Evolutionary conservation across 805 yeast genomes (phyloP).

Genomic region (Sugiyamaella lignohabitans): DNA sequence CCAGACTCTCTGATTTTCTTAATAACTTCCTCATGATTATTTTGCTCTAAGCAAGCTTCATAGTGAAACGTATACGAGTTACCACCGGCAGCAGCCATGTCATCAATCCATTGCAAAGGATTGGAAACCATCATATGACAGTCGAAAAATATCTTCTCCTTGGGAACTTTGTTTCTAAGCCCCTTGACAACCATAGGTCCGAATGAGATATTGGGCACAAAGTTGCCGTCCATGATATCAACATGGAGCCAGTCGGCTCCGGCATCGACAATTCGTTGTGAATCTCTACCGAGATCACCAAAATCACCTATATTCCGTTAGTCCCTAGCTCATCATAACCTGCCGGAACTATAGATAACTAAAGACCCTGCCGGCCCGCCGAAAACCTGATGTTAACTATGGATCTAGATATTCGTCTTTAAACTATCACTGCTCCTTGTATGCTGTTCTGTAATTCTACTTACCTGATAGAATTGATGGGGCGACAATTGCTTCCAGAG

Average conservation of each 20-base stretch:
- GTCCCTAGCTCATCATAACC: too few relatives aligned
- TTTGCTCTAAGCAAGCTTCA: slow-evolving; percentile 63
- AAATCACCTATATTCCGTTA: slow-evolving; percentile 57
- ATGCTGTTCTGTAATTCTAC: neutral
- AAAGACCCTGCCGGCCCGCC: neutral
- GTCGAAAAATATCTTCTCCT: slow-evolving; percentile 65
- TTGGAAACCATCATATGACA: slow-evolving; percentile 96
- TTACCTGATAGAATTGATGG: slow-evolving; percentile 84
- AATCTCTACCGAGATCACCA: slow-evolving; percentile 80
- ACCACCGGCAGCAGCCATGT: slow-evolving; percentile 89
- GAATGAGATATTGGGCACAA: slow-evolving; percentile 91
- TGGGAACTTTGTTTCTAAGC: slow-evolving; percentile 71
- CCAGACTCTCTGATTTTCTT: slow-evolving; percentile 69
- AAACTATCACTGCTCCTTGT: too few relatives aligned
- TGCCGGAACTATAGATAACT: neutral
- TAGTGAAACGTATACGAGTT: slow-evolving; percentile 94
- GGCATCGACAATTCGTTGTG: slow-evolving; percentile 68
- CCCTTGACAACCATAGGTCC: slow-evolving; percentile 86
- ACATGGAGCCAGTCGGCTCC: slow-evolving; percentile 97
- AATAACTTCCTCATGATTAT: slow-evolving; percentile 63
- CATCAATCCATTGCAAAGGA: slow-evolving; percentile 92
- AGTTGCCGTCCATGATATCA: slow-evolving; percentile 98
- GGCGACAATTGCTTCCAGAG: slow-evolving; percentile 47
- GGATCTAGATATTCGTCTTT: neutral
- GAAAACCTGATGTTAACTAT: too few relatives aligned